Evolutionary conservation across 805 yeast species (phyloP), one percentile per base, ranked within the genome.

Genomic region (Ogataea methanolica): DNA sequence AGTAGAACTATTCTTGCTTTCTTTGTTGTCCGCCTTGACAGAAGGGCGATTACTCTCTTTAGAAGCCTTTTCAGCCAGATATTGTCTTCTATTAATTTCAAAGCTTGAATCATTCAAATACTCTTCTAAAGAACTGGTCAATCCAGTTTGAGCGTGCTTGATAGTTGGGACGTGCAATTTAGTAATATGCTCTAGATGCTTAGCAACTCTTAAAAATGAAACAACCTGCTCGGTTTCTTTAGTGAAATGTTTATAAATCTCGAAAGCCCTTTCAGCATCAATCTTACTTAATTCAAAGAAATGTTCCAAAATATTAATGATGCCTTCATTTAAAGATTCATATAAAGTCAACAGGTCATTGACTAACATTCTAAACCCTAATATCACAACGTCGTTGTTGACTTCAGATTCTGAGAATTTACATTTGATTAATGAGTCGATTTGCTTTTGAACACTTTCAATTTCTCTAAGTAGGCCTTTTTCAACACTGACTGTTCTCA

Each of bases 71-170:
- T 87, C 92, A 36, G 80, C 81, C 52, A 88, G 66, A 59, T 86
- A 89, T 60, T 87, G 95, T 50, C 82, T 71, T 63, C 95, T 78
- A 62, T 88, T 89, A 8, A 70, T 68, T 56, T 89, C 96, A 66
- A 89, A 89, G 56, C 84, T 83, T 8, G 91, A 89, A 61, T 92
- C 97, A 54, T 83, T 78, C 55, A 94, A 70, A 65, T 92, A 95
- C 57, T 91, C 97, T 62, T 89, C 94, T 51, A 94, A 76, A 14
- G 95, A 83, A 33, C 82, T 76, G 3, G 96, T 86, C 53, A 94
- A 74, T 23, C 96, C 94, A 2, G 97, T 91, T 21, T 97, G 97
- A 1, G 98, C 98, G 68, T 94, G 99, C 63, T 88, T 88, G 51
- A 94, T 91, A 14, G 96, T 91, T 35, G 99, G 99, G 33, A 94